Conservation (phyloP, 2,329 filamentous ascomycete species). For the Epichloe festucae region DNA sequence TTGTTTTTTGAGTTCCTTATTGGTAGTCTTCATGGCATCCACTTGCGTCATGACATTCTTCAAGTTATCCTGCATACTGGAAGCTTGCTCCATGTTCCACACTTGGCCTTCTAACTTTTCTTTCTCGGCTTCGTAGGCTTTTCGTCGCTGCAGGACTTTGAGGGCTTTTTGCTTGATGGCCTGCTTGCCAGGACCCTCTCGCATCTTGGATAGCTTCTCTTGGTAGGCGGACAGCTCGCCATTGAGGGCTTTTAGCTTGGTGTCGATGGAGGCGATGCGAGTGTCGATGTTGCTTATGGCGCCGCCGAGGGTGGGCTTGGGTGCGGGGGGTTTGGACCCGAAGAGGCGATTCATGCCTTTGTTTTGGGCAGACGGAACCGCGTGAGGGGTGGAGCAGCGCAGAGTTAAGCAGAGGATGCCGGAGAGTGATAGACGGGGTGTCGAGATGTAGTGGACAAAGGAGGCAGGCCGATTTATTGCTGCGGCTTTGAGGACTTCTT, state of each 20-base stretch:
- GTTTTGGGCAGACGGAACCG: not conserved
- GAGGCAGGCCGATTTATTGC: not conserved
- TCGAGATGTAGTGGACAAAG: not conserved
- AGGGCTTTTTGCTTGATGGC: constrained; percentile 90
- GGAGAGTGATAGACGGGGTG: not conserved
- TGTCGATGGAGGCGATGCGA: constrained; percentile 76
- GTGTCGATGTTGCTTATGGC: constrained; percentile 80
- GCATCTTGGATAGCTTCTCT: constrained; percentile 78
- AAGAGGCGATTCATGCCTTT: constrained; percentile 86
- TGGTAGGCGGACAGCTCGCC: constrained; percentile 83
- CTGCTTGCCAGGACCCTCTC: constrained; percentile 84
- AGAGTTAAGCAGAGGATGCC: not conserved
- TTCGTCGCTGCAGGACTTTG: constrained; percentile 84
- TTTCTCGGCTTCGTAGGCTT: constrained; percentile 86
- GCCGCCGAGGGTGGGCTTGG: constrained; percentile 76
- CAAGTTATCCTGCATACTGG: constrained; percentile 97
- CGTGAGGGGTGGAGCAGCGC: not conserved
- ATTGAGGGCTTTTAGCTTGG: constrained; percentile 86
- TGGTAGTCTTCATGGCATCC: constrained; percentile 93
- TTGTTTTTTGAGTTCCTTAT: constrained; percentile 82
- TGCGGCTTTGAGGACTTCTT: not conserved
- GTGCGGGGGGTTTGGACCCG: constrained; percentile 72
- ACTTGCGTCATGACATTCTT: constrained; percentile 98
- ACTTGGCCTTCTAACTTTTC: constrained; percentile 89
- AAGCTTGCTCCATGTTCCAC: constrained; percentile 98